These are phyloP conservation scores for Neofusicoccum laricinum DNA, from an alignment of 2,329 filamentous ascomycete species.

Conservation along the genomic window DNA sequence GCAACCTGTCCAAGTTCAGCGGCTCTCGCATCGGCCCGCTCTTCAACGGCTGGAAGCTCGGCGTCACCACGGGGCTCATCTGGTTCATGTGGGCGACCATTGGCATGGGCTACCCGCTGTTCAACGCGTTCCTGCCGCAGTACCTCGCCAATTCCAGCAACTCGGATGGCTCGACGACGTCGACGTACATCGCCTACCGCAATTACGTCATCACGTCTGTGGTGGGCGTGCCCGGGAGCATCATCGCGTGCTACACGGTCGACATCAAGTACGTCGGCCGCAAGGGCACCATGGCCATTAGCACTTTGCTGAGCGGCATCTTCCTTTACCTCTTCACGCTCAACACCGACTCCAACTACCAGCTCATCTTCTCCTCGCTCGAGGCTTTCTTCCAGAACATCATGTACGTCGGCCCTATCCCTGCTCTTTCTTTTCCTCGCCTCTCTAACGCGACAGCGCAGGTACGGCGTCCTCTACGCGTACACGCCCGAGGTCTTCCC, in stretches of 20 bases:
- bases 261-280: slow-evolving; percentile 69
- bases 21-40: slow-evolving; percentile 65
- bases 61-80: slow-evolving; percentile 50
- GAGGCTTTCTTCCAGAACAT: slow-evolving; percentile 64
- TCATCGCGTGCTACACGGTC: slow-evolving; percentile 72
- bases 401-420: slow-evolving; percentile 18
- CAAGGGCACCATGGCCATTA: slow-evolving; percentile 67
- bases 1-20: slow-evolving; percentile 65
- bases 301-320: slow-evolving; percentile 64
- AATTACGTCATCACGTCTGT: slow-evolving; percentile 80
- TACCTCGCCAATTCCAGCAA: slow-evolving; percentile 64
- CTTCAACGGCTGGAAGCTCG: slow-evolving; percentile 49
- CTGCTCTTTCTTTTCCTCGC: neutral
- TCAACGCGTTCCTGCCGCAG: slow-evolving; percentile 87
- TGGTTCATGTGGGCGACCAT: slow-evolving; percentile 83
- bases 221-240: slow-evolving; percentile 71
- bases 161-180: slow-evolving; percentile 23
- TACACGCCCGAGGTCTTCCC: slow-evolving; percentile 78
- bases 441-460: neutral
- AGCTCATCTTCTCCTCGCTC: slow-evolving; percentile 65
- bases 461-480: slow-evolving; percentile 70
- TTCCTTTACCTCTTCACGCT: slow-evolving; percentile 66
- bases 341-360: slow-evolving; percentile 54
- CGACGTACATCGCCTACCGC: slow-evolving; percentile 57
- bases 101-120: slow-evolving; percentile 82